phyloP scores from a whole-genome alignment of 1,284 basidiomycete species.

The Ceratobasidium theobromae region DNA sequence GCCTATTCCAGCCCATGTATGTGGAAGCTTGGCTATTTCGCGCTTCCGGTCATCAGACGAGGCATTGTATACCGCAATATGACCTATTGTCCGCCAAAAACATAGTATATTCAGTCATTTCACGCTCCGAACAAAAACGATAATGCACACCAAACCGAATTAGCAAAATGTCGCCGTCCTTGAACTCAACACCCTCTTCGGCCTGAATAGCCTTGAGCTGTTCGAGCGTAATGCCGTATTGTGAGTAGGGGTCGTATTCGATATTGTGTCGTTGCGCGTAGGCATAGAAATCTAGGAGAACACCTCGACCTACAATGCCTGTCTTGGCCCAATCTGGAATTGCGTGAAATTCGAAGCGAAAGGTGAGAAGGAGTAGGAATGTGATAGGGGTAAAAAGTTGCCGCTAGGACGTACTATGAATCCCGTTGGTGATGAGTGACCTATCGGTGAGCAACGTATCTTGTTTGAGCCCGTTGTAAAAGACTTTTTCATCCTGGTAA shows the following conservation, averaged over 20 bases:
- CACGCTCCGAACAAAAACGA: too few species aligned
- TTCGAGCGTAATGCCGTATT: conserved; percentile 42
- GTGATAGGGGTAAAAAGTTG: neutral
- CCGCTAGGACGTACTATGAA: conserved; percentile 28
- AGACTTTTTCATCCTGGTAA: conserved; percentile 38
- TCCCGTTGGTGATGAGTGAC: conserved; percentile 36
- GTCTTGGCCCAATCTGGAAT: conserved; percentile 43
- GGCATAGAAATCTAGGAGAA: conserved; percentile 46
- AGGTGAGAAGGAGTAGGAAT: conserved; percentile 9
- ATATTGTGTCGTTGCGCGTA: conserved; percentile 21
- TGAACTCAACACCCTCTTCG: conserved; percentile 41
- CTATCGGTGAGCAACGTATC: conserved; percentile 33
- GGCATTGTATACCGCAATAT: conserved; percentile 10
- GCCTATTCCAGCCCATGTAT: conserved; percentile 39
- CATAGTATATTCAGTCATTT: too few species aligned
- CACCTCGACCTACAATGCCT: conserved; percentile 46
- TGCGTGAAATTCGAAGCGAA: neutral
- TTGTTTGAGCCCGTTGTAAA: conserved; percentile 38
- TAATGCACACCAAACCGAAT: conserved; percentile 41
- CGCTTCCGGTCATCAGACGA: conserved; percentile 36
- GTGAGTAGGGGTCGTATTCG: conserved; percentile 38
- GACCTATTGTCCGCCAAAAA: too few species aligned
- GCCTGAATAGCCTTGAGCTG: conserved; percentile 42
- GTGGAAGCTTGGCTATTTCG: conserved; percentile 33
- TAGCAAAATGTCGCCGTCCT: conserved; percentile 43